phyloP scores from a whole-genome alignment of 2,329 filamentous ascomycete genomes.

The Ophiostoma perfectum region DNA sequence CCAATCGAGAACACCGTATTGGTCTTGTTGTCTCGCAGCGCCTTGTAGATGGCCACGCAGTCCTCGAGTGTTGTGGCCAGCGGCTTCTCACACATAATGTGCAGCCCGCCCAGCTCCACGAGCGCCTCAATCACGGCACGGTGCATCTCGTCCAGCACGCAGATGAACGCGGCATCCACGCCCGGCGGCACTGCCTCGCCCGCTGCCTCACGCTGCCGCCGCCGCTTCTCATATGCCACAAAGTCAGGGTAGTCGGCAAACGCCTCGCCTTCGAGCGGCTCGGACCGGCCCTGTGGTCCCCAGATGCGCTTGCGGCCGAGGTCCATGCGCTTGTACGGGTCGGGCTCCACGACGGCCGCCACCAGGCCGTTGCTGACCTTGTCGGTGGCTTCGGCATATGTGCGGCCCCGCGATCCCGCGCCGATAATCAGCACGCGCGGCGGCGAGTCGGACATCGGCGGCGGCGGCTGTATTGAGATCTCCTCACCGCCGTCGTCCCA shows the following conservation, averaged over 20 bases:
- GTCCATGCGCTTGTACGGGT: conserved; percentile 65
- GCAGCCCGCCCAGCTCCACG: conserved; percentile 60
- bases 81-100: conserved; percentile 95
- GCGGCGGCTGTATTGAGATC: conserved; percentile 37
- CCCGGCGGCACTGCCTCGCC: conserved; percentile 47
- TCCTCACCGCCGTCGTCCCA: conserved; percentile 25
- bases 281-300: conserved; percentile 39
- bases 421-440: conserved; percentile 74
- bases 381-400: conserved; percentile 66
- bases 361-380: conserved; percentile 62
- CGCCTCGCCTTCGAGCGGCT: conserved; percentile 55
- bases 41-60: conserved; percentile 67
- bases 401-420: conserved; percentile 70
- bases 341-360: conserved; percentile 74
- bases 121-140: conserved; percentile 71
- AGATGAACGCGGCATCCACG: conserved; percentile 58
- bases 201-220: conserved; percentile 47
- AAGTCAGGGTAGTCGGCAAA: conserved; percentile 74
- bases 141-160: conserved; percentile 83
- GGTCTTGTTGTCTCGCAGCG: conserved; percentile 39
- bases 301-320: conserved; percentile 72
- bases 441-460: conserved; percentile 44
- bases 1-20: conserved; percentile 74
- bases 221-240: conserved; percentile 61
- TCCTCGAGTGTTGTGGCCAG: conserved; percentile 73